Evolutionary conservation across 2,329 filamentous ascomycete genomes (phyloP), one percentile per base, ranked within the genome.

Genomic region (Ophiosphaerella korrae): DNA sequence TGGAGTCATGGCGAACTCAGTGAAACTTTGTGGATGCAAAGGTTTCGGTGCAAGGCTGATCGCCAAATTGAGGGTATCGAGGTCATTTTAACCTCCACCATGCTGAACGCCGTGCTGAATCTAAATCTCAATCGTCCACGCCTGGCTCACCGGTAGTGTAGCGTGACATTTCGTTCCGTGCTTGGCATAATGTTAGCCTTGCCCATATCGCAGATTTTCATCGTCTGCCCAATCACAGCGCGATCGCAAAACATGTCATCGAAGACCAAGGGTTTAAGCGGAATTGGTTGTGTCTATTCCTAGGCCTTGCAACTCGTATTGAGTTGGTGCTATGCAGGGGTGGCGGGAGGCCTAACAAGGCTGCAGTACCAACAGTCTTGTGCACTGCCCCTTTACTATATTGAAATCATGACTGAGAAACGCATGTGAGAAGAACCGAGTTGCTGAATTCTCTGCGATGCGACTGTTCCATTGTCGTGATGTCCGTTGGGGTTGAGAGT

Each of bases 81-180:
- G 33, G 45, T 56, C 48, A 59, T 60, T 60, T 63, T 68, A 66
- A 66, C 32, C 52, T 53, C 38, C 45, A 51, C 34, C 26, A 56
- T 49, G 42, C 51, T 50, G 39, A 35, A 52, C 53, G 46, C 53
- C 51, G 29, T 48, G 36, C 42, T 50, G 42, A 44, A 46, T 52
- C 50, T 50, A 52, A 32, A 51, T 39, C 40, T 35, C 39, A 26
- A 45, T 42, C 39, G 43, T 38, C 35, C 52, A 57, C 39, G 52
- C 42, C 54, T 39, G 41, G 50, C 56, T 66, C 59, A 64, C 61
- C 59, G 62, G 62, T 64, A 37, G 31, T 38, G 46, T 42, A 54
- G 46, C 59, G 53, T 55, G 51, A 55, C 48, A 57, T 60, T 48
- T 55, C 51, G 48, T 55, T 63, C 51, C 45, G 43, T 43, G 45